Percentiles rank a stretch among this genome's conserved stretches.
Evolutionary conservation across 2,329 filamentous ascomycete species (phyloP).

Genomic region (Ceratocystis colombiana): DNA sequence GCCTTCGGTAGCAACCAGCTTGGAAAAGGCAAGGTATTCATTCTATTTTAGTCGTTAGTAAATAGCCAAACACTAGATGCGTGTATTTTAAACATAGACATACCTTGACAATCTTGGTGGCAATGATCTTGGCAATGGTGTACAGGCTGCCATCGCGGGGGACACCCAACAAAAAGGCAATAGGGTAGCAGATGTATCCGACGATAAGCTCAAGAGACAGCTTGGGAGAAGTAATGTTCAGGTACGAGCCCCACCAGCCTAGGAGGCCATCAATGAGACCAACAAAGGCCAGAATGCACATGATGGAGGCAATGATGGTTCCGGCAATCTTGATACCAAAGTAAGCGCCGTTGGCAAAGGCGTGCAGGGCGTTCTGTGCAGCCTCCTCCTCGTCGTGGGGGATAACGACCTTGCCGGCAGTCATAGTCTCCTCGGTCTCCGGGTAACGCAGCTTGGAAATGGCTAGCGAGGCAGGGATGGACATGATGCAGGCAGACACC

Average conservation of each 20-base stretch:
- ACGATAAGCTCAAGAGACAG: slow-evolving; percentile 61
- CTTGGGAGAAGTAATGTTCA: slow-evolving; percentile 57
- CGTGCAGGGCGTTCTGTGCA: slow-evolving; percentile 72
- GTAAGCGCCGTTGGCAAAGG: slow-evolving; percentile 77
- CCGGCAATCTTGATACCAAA: slow-evolving; percentile 77
- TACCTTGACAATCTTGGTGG: slow-evolving; percentile 66
- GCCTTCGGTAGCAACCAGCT: slow-evolving; percentile 44
- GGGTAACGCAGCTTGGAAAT: slow-evolving; percentile 85
- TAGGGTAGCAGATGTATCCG: slow-evolving; percentile 66
- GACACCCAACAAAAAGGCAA: slow-evolving; percentile 74
- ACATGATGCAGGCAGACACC: slow-evolving; percentile 90
- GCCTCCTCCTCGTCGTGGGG: slow-evolving; percentile 68
- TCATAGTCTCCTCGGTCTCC: slow-evolving; percentile 77
- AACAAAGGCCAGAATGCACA: slow-evolving; percentile 72
- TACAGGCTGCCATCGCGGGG: slow-evolving; percentile 55
- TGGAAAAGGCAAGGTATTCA: slow-evolving; percentile 64
- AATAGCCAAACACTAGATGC: slow-evolving; percentile 28
- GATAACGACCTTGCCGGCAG: slow-evolving; percentile 68
- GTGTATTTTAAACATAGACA: neutral
- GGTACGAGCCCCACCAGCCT: slow-evolving; percentile 73
- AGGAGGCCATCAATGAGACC: slow-evolving; percentile 65
- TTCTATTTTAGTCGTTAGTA: slow-evolving; percentile 50
- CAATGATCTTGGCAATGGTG: slow-evolving; percentile 67
- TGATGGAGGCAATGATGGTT: slow-evolving; percentile 68
- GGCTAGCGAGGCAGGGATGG: slow-evolving; percentile 80